Evolutionary conservation across 352 stramenopile species (phyloP).

Genomic region (Phytopythium kandeliae): DNA sequence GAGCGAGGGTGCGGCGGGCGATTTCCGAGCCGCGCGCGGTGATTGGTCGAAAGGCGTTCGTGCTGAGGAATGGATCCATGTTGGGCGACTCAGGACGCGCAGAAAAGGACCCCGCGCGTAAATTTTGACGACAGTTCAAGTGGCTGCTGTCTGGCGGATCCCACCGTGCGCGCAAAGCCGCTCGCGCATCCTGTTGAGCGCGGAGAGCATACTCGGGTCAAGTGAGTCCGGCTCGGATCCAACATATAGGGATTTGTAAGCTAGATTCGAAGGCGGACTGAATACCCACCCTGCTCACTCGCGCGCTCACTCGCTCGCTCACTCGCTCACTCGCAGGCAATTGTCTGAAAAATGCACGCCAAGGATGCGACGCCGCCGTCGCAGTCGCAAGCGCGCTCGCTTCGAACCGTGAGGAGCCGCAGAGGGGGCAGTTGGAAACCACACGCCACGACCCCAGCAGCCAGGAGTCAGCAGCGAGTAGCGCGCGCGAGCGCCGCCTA

Average conservation of each 20-base stretch:
- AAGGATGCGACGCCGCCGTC: neutral
- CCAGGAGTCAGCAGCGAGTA: too few species aligned
- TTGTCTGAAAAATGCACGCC: neutral
- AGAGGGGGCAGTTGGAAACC: neutral
- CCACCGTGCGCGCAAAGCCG: neutral
- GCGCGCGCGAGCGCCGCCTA: too few species aligned
- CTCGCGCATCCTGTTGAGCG: too few species aligned
- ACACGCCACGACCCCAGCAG: neutral
- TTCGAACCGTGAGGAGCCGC: neutral
- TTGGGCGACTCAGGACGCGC: neutral
- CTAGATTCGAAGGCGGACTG: conserved; percentile 1
- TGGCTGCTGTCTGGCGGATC: neutral
- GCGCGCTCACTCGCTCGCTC: too few species aligned
- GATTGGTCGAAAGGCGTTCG: neutral
- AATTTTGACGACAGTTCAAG: neutral
- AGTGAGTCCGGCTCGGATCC: too few species aligned
- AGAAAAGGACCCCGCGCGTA: neutral
- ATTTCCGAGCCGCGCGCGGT: neutral
- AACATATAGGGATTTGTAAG: too few species aligned
- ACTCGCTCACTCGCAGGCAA: too few species aligned
- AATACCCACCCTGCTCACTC: neutral
- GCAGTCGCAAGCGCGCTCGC: too few species aligned
- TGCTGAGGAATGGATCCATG: conserved; percentile 1
- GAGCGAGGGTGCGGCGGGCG: neutral
- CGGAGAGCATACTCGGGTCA: too few species aligned